A percentile compares a stretch with the other conserved stretches of the same genome.
These are phyloP conservation scores for Tieghemostelium lacteum DNA, from an alignment of 78 protist genomes.

Conservation along the genomic window DNA sequence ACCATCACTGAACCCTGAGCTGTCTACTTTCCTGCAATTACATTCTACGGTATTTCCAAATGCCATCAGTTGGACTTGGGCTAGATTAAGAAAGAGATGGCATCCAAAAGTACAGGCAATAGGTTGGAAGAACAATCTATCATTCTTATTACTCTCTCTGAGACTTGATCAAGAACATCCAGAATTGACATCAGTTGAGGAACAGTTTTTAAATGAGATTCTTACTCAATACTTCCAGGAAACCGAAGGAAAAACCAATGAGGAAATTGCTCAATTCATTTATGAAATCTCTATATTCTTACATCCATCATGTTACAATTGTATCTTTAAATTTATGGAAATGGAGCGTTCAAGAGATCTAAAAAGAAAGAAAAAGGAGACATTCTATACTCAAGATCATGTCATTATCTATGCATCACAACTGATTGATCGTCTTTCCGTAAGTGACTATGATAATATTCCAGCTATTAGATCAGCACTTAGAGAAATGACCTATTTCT, in stretches of 20 bases:
- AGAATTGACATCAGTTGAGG: constrained; percentile 38
- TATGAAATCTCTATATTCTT: constrained; percentile 23
- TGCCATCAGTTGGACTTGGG: constrained; percentile 25
- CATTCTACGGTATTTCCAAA: constrained; percentile 28
- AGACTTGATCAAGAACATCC: constrained; percentile 32
- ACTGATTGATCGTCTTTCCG: constrained; percentile 25
- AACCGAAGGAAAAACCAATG: constrained; percentile 43
- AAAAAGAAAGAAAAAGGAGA: constrained; percentile 55
- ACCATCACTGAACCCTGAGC: constrained; percentile 18
- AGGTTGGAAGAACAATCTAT: constrained; percentile 58
- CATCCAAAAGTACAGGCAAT: constrained; percentile 57
- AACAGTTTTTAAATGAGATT: constrained; percentile 48
- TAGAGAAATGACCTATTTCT: constrained; percentile 63
- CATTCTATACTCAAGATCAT: constrained; percentile 56
- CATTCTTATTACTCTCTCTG: constrained; percentile 41
- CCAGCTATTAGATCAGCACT: constrained; percentile 47
- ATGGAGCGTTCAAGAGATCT: constrained; percentile 50
- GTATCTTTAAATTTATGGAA: constrained; percentile 49
- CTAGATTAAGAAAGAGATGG: constrained; percentile 61
- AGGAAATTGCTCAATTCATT: constrained; percentile 30
- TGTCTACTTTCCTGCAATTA: constrained; percentile 8
- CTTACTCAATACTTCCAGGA: constrained; percentile 53
- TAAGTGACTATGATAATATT: constrained; percentile 17
- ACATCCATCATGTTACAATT: constrained; percentile 47
- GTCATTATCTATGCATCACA: constrained; percentile 37